These are phyloP conservation scores for Kwoniella sp. DNA, from an alignment of 768 basidiomycete species.

Conservation along the genomic window DNA sequence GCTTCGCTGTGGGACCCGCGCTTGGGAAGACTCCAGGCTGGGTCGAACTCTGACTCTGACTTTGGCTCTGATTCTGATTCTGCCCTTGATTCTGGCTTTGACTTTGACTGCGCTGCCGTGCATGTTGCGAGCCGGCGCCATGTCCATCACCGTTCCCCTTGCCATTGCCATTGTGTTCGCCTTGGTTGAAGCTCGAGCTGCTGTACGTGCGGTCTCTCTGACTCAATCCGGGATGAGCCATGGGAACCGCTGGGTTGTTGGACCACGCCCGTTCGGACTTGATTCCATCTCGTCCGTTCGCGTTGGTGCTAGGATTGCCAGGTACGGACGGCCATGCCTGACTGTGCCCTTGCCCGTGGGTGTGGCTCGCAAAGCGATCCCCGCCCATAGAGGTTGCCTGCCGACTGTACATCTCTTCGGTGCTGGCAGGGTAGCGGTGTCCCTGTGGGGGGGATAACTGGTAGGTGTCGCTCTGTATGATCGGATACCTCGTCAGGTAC, in stretches of 20 bases:
- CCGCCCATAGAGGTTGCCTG: too few relatives aligned
- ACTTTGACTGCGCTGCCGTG: background rate
- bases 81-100: background rate
- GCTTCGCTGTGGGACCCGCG: constrained; percentile 20
- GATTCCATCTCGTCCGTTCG: background rate
- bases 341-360: too few relatives aligned
- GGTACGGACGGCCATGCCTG: too few relatives aligned
- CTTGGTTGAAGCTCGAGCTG: background rate
- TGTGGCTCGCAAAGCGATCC: too few relatives aligned
- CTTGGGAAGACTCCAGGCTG: constrained; percentile 6
- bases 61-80: background rate
- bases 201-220: background rate
- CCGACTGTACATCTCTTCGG: too few relatives aligned
- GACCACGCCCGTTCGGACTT: background rate
- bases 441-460: too few relatives aligned
- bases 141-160: background rate
- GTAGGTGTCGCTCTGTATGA: too few relatives aligned
- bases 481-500: constrained; percentile 14
- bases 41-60: background rate
- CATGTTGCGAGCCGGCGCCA: background rate
- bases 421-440: too few relatives aligned
- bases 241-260: too few relatives aligned
- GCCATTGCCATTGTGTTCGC: background rate
- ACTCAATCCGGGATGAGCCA: too few relatives aligned
- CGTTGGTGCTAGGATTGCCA: too few relatives aligned